These are phyloP conservation scores for Aspergillus hortae DNA, from an alignment of 2,329 filamentous ascomycete genomes.

Conservation along the genomic window DNA sequence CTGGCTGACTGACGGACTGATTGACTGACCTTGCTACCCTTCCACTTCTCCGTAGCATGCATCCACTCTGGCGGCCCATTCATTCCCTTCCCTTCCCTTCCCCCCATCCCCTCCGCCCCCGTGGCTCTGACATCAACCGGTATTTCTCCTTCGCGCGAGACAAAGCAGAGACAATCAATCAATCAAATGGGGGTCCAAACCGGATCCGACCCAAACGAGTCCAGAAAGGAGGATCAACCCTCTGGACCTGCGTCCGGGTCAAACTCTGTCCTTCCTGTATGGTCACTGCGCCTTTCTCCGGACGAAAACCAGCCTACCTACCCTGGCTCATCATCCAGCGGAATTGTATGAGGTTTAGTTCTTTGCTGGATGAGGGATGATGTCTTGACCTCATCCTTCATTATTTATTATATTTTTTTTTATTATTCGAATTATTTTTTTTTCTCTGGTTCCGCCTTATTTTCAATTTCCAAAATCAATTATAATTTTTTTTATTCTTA, in stretches of 20 bases:
- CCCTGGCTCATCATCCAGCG: slow-evolving; percentile 24
- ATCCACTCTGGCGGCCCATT: slow-evolving; percentile 26
- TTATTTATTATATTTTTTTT: slow-evolving; percentile 14
- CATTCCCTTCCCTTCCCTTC: too few relatives aligned
- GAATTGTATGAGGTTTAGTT: slow-evolving; percentile 22
- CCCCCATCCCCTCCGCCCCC: slow-evolving; percentile 5
- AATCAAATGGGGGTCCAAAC: slow-evolving; percentile 25
- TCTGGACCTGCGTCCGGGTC: slow-evolving; percentile 39
- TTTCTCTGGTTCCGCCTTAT: slow-evolving; percentile 10
- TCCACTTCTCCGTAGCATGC: slow-evolving; percentile 21
- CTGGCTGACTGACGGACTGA: slow-evolving; percentile 13
- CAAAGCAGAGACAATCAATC: slow-evolving; percentile 23
- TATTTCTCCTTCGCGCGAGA: slow-evolving; percentile 24
- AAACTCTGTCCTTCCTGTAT: slow-evolving; percentile 32
- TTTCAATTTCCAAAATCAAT: slow-evolving; percentile 13
- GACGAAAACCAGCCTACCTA: slow-evolving; percentile 26
- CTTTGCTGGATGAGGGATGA: slow-evolving; percentile 28
- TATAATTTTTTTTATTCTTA: slow-evolving; percentile 12
- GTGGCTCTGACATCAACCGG: slow-evolving; percentile 37
- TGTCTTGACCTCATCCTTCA: slow-evolving; percentile 35
- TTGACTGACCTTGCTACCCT: slow-evolving; percentile 13
- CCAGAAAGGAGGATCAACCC: slow-evolving; percentile 38
- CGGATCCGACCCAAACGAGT: slow-evolving; percentile 30
- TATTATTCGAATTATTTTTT: slow-evolving; percentile 7
- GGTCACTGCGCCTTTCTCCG: slow-evolving; percentile 28